Percentiles rank a stretch among this genome's conserved stretches.
Conservation (phyloP, 2,329 filamentous ascomycete genomes). For the Scedosporium apiospermum region DNA sequence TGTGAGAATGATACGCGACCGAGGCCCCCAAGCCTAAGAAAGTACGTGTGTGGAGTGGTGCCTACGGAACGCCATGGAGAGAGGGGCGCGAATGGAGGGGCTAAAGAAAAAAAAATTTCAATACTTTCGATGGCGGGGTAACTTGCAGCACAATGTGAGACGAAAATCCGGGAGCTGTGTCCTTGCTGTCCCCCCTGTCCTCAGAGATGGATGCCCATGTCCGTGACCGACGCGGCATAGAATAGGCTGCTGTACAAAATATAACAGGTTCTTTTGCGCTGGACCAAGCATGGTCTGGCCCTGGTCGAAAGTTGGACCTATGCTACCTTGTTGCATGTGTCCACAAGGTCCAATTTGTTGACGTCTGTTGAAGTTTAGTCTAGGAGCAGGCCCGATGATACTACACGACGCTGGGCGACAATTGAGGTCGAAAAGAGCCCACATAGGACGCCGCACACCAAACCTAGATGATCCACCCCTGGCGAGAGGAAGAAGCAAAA, state of each 20-base stretch:
- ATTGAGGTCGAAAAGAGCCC: too few species aligned
- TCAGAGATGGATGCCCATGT: not conserved
- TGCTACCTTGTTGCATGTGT: not conserved
- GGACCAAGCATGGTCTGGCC: not conserved
- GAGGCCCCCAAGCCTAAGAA: not conserved
- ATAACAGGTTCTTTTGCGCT: not conserved
- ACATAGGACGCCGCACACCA: too few species aligned
- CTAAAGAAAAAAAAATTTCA: slow-evolving; percentile 1
- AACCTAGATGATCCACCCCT: too few species aligned
- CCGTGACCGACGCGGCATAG: not conserved
- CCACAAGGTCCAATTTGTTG: not conserved
- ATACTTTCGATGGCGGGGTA: slow-evolving; percentile 3
- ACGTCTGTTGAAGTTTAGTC: not conserved
- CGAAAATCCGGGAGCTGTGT: not conserved
- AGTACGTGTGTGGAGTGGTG: not conserved
- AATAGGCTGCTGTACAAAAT: not conserved
- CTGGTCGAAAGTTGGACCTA: not conserved
- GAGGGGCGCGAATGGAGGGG: slow-evolving; percentile 3
- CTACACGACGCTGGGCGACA: not conserved
- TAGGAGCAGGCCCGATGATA: not conserved
- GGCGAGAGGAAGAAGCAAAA: too few species aligned
- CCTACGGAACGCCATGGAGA: not conserved
- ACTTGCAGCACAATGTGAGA: not conserved
- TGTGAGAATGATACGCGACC: not conserved
- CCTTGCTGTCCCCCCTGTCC: not conserved